These are phyloP conservation scores for Garcileccinum viscosum DNA, from an alignment of 1,284 basidiomycete species.

Conservation along the genomic window DNA sequence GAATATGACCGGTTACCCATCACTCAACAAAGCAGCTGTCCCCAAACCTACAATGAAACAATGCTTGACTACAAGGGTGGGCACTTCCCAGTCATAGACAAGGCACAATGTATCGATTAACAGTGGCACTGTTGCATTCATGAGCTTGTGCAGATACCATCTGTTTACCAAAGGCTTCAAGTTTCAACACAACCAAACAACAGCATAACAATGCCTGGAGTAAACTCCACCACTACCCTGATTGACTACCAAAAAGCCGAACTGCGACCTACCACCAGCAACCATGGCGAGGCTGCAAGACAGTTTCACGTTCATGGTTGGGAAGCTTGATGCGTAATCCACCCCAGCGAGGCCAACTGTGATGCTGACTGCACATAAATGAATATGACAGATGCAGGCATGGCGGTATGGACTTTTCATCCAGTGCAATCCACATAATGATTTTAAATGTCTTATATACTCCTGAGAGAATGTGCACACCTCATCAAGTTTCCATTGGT, in stretches of 20 bases:
- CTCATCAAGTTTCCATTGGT: conserved; percentile 96
- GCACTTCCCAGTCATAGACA: not conserved
- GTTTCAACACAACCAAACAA: conserved; percentile 37
- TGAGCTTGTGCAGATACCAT: too few species aligned
- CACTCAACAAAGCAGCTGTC: too few species aligned
- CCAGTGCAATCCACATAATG: not conserved
- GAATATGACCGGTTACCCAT: too few species aligned
- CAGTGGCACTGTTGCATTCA: too few species aligned
- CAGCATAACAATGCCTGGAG: conserved; percentile 27
- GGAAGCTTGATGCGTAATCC: conserved; percentile 64
- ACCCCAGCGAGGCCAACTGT: not conserved
- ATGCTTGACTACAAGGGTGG: not conserved
- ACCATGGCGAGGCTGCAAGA: conserved; percentile 48
- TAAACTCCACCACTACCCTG: not conserved
- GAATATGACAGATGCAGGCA: conserved; percentile 67
- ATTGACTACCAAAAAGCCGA: conserved; percentile 8
- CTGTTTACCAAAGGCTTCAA: conserved; percentile 33
- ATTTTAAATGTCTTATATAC: conserved; percentile 62
- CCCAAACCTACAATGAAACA: too few species aligned
- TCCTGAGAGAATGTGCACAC: conserved; percentile 90
- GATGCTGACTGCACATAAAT: conserved; percentile 8
- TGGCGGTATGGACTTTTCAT: conserved; percentile 61
- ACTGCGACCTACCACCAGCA: conserved; percentile 9
- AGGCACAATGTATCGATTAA: not conserved
- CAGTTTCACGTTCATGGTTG: conserved; percentile 73